A percentile compares a stretch with the other conserved stretches of the same genome.
Conservation (phyloP, 805 yeast species). For the Wickerhamiella qilinensis region DNA sequence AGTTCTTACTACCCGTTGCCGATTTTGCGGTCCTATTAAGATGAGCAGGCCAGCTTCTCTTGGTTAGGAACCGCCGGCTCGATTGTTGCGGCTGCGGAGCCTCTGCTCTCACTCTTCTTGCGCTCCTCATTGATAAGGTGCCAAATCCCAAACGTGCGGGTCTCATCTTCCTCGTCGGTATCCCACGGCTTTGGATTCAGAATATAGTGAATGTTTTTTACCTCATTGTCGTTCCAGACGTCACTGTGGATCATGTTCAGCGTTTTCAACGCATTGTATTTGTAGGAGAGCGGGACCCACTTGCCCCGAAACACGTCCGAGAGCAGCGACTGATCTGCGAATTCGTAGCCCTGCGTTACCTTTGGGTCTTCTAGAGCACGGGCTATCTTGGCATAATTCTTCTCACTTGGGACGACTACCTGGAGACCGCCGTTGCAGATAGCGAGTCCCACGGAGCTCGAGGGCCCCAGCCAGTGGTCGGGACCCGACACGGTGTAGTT, state of each 20-base stretch:
- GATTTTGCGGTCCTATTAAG: background rate
- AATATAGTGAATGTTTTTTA: slow-evolving; percentile 43
- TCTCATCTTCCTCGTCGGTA: slow-evolving; percentile 17
- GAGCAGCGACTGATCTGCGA: slow-evolving; percentile 43
- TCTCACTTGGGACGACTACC: slow-evolving; percentile 30
- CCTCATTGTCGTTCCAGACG: slow-evolving; percentile 31
- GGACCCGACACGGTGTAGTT: slow-evolving; percentile 18
- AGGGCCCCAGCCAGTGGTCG: slow-evolving; percentile 26
- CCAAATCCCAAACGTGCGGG: slow-evolving; percentile 37
- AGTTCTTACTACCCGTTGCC: too few species aligned
- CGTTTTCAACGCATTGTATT: slow-evolving; percentile 42
- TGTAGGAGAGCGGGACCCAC: slow-evolving; percentile 38
- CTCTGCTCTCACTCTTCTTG: background rate
- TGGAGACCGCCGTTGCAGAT: slow-evolving; percentile 47
- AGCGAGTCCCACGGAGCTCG: slow-evolving; percentile 26
- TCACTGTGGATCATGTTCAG: slow-evolving; percentile 29
- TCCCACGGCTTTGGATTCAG: slow-evolving; percentile 50
- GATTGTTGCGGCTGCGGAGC: background rate
- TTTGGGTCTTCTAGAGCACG: slow-evolving; percentile 26
- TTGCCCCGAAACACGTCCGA: slow-evolving; percentile 34
- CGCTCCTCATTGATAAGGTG: slow-evolving; percentile 26
- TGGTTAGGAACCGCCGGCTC: background rate
- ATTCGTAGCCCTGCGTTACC: slow-evolving; percentile 29
- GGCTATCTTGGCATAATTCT: slow-evolving; percentile 26
- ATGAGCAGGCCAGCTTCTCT: background rate